A percentile compares a stretch with the other conserved stretches of the same genome.
Conservation (phyloP, 2,329 filamentous ascomycete species). For the Polytolypa hystricis region DNA sequence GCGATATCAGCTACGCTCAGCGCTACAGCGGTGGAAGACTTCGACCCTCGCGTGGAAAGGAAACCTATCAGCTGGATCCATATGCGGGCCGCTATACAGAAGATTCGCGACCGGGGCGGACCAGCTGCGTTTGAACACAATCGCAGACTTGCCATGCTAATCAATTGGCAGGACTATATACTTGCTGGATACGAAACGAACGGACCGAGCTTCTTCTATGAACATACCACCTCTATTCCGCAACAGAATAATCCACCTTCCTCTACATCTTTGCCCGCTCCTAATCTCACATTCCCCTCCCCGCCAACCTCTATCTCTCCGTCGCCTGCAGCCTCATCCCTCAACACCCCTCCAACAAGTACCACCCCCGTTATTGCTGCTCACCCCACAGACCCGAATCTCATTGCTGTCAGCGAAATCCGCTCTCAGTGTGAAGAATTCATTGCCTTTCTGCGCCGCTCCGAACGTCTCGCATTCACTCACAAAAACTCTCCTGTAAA, state of each 20-base stretch:
- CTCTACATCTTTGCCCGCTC: conserved; percentile 3
- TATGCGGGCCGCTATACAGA: conserved; percentile 28
- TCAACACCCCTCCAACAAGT: not conserved
- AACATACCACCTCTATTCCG: conserved; percentile 9
- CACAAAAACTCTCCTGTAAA: conserved; percentile 15
- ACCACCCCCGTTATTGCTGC: not conserved
- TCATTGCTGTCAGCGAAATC: conserved; percentile 22
- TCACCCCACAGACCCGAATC: not conserved
- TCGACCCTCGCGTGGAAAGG: conserved; percentile 27
- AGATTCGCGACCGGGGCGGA: conserved; percentile 28
- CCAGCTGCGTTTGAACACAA: conserved; percentile 26
- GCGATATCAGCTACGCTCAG: conserved; percentile 30
- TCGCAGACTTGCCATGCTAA: conserved; percentile 27
- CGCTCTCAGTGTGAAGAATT: conserved; percentile 27
- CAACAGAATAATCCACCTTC: conserved; percentile 7
- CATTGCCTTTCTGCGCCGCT: conserved; percentile 27
- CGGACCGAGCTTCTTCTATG: conserved; percentile 25
- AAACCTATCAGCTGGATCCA: conserved; percentile 30
- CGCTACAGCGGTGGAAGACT: conserved; percentile 30
- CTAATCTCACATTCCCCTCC: conserved; percentile 8
- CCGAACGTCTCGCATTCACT: conserved; percentile 25
- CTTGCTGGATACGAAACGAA: conserved; percentile 28
- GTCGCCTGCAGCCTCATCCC: not conserved
- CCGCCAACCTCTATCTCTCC: conserved; percentile 7
- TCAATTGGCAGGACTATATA: conserved; percentile 34